Conservation (phyloP, 306 rosid species). For the Hylodesmum podocarpum region DNA sequence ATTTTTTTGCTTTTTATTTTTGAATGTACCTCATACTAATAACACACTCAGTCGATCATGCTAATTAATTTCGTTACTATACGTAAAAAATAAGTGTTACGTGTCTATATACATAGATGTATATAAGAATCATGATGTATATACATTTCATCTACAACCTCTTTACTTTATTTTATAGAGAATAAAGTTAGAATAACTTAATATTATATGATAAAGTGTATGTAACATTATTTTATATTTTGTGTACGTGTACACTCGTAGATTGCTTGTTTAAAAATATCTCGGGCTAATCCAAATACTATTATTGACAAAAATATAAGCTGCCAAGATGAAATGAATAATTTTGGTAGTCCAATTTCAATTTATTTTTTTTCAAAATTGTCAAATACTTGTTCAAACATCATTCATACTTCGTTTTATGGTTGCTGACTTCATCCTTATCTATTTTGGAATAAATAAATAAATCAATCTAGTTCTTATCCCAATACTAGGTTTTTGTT, state of each 20-base stretch:
- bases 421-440: conserved; percentile 14
- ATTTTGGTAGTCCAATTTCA: not conserved
- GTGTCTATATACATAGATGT: too few species aligned
- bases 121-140: not conserved
- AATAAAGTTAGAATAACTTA: not conserved
- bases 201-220: not conserved
- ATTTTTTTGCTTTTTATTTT: too few species aligned
- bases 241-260: not conserved
- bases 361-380: not conserved
- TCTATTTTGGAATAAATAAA: conserved; percentile 17
- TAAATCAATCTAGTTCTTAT: conserved; percentile 10
- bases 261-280: not conserved
- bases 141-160: not conserved
- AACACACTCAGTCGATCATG: too few species aligned
- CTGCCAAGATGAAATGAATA: not conserved
- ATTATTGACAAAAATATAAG: not conserved
- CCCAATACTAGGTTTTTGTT: conserved; percentile 29
- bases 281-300: not conserved
- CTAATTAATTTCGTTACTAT: too few species aligned
- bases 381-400: not conserved
- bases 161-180: not conserved
- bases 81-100: too few species aligned
- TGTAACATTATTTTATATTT: not conserved
- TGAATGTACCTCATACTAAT: too few species aligned
- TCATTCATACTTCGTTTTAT: not conserved